Evolutionary conservation across 768 basidiomycete species (phyloP).

Genomic region (Rhodocollybia butyracea): DNA sequence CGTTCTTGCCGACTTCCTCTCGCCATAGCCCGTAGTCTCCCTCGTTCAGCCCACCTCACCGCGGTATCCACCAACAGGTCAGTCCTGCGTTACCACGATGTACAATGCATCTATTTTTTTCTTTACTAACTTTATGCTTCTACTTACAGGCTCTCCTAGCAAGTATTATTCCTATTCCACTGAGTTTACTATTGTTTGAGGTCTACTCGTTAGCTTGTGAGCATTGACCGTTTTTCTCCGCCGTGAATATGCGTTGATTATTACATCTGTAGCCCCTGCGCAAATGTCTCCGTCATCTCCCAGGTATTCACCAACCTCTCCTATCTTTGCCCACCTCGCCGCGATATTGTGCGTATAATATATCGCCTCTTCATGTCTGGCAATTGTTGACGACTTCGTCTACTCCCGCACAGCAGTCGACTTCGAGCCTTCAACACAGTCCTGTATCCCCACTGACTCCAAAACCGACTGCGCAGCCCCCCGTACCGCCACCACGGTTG

Average conservation of each 20-base stretch:
- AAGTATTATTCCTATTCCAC: constrained; percentile 31
- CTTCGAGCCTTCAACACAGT: no score
- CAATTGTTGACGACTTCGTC: constrained; percentile 10
- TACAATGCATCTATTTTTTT: constrained; percentile 10
- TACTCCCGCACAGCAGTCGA: constrained; percentile 62
- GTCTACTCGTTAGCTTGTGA: constrained; percentile 50
- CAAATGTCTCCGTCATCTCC: constrained; percentile 89
- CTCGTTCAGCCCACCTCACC: constrained; percentile 87
- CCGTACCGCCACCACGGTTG: no score
- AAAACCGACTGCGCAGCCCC: no score
- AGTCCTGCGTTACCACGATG: constrained; percentile 92
- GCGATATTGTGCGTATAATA: constrained; percentile 70
- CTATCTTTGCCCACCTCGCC: constrained; percentile 90
- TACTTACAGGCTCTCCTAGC: constrained; percentile 71
- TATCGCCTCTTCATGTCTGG: neutral
- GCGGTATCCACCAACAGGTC: constrained; percentile 84
- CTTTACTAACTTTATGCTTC: constrained; percentile 20
- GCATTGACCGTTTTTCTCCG: neutral
- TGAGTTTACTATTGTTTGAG: constrained; percentile 20
- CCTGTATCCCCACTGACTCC: no score
- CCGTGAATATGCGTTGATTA: constrained; percentile 6
- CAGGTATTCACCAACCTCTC: constrained; percentile 91
- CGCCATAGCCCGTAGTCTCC: constrained; percentile 88
- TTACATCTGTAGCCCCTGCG: constrained; percentile 56
- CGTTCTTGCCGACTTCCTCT: constrained; percentile 83